A percentile compares a stretch with the other conserved stretches of the same genome.
These are phyloP conservation scores for Setaria italica DNA, from an alignment of 202 grass and related monocot species.

Conservation along the genomic window DNA sequence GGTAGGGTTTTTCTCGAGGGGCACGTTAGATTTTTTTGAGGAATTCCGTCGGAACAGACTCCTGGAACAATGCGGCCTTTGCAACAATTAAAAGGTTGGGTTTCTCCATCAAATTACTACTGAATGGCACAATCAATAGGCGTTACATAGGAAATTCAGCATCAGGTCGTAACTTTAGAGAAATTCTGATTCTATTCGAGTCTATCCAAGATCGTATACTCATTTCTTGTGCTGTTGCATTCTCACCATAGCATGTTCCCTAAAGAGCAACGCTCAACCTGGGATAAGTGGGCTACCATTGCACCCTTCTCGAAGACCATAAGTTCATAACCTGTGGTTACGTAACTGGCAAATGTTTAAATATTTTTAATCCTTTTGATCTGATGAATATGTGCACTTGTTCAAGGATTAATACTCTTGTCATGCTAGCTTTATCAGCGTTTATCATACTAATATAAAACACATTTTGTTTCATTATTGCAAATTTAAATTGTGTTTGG, in stretches of 20 bases:
- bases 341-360: neutral
- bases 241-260: neutral
- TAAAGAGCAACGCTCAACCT: neutral
- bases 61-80: neutral
- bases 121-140: neutral
- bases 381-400: neutral
- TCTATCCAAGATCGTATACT: neutral
- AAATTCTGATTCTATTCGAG: neutral
- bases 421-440: constrained; percentile 3
- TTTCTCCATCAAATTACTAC: neutral
- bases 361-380: neutral
- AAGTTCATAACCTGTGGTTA: neutral
- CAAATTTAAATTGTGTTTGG: constrained; percentile 5
- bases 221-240: constrained; percentile 1
- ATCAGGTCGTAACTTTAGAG: neutral
- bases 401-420: constrained; percentile 13
- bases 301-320: neutral
- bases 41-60: neutral
- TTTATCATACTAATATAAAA: neutral
- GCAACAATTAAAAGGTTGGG: neutral
- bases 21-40: neutral
- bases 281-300: neutral
- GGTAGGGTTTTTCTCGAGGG: constrained; percentile 30
- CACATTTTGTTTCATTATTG: neutral
- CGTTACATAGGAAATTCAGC: neutral